A percentile compares a stretch with the other conserved stretches of the same genome.
Evolutionary conservation across 306 rosid genomes (phyloP).

Genomic region (Astragalus glycyphyllos): DNA sequence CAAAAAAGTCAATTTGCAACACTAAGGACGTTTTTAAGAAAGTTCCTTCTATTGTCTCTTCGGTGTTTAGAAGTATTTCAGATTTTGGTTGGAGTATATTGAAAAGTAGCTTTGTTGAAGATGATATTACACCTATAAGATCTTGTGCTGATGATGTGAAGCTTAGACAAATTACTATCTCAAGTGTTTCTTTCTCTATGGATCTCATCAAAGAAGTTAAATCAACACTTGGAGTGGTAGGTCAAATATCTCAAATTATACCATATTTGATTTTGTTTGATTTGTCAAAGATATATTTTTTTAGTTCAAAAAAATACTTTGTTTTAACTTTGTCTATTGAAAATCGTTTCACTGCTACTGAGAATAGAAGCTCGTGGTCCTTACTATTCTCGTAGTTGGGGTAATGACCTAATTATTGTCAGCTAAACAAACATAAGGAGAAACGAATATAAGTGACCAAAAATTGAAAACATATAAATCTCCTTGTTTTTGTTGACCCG

Average conservation of each 20-base stretch:
- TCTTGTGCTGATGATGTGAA: constrained; percentile 45
- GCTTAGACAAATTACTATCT: constrained; percentile 39
- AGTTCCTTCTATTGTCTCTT: constrained; percentile 36
- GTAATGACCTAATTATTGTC: no score
- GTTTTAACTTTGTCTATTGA: no score
- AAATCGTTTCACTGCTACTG: no score
- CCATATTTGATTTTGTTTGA: no score
- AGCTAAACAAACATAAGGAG: no score
- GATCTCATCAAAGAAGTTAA: constrained; percentile 47
- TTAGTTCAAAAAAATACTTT: no score
- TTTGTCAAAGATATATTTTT: no score
- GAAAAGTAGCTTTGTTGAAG: constrained; percentile 53
- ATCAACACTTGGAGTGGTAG: constrained; percentile 59
- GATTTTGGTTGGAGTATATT: constrained; percentile 54
- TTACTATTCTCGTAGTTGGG: no score
- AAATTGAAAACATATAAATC: no score
- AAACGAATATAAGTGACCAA: no score
- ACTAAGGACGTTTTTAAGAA: not conserved
- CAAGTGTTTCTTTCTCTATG: constrained; percentile 44
- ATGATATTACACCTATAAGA: constrained; percentile 59
- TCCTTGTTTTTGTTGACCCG: no score
- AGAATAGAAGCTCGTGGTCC: no score
- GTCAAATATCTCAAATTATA: constrained; percentile 21
- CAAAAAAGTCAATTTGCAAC: constrained; percentile 4
- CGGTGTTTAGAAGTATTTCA: constrained; percentile 1